Percentiles rank a stretch among this genome's conserved stretches.
These are phyloP conservation scores for Fusarium tjaetaba DNA, from an alignment of 2,329 filamentous ascomycete genomes.

Conservation along the genomic window DNA sequence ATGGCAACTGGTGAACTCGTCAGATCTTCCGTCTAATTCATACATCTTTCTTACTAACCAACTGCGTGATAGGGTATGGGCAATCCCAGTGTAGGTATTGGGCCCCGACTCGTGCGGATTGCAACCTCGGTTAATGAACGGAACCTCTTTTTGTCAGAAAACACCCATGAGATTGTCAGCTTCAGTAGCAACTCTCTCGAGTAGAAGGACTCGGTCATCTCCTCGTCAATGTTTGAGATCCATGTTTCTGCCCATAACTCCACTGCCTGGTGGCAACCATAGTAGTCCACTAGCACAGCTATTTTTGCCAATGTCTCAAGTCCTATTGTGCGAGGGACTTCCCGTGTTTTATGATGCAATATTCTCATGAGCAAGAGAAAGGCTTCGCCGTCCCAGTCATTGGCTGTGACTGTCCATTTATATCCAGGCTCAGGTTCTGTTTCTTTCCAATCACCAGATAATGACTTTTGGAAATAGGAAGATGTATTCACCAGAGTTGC, in stretches of 20 bases:
- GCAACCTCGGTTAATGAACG: rapidly evolving
- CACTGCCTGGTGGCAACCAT: background rate
- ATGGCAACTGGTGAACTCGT: too few relatives aligned
- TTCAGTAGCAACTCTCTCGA: background rate
- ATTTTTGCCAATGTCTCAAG: background rate
- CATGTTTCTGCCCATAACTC: background rate
- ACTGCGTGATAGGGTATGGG: background rate
- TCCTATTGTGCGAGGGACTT: rapidly evolving
- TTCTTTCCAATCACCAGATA: background rate
- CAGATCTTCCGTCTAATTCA: too few relatives aligned
- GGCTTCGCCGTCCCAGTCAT: background rate
- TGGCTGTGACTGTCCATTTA: background rate
- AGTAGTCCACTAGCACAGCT: background rate
- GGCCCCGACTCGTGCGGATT: background rate
- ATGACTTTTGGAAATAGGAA: background rate
- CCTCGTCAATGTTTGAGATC: background rate
- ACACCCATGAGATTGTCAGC: rapidly evolving
- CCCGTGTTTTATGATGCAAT: background rate
- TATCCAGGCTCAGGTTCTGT: background rate
- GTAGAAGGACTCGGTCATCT: background rate
- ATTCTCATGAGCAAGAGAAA: background rate
- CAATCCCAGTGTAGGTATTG: background rate
- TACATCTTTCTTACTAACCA: too few relatives aligned
- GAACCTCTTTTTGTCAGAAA: background rate
- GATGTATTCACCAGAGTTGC: too few relatives aligned